Conservation (phyloP, 2,329 filamentous ascomycete species). For the Stachybotrys chartarum region DNA sequence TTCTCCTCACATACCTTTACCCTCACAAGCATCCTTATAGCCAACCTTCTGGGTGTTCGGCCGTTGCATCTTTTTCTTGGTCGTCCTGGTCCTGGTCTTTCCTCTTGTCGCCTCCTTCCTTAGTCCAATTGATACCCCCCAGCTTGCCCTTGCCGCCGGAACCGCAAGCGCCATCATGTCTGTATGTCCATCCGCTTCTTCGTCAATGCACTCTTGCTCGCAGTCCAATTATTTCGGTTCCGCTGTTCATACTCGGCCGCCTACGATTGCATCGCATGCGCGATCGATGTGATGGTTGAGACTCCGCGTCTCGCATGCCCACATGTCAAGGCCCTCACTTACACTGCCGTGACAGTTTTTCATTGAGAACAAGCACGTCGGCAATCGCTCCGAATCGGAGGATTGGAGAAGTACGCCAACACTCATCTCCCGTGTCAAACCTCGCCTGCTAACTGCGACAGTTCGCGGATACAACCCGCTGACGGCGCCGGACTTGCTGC, state of each 20-base stretch:
- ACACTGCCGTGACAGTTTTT: conserved; percentile 43
- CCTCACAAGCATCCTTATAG: not conserved
- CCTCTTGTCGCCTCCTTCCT: not conserved
- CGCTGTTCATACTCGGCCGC: no score
- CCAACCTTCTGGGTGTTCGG: not conserved
- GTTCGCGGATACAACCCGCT: conserved; percentile 89
- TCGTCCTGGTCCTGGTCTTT: not conserved
- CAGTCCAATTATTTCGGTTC: not conserved
- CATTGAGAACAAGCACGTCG: conserved; percentile 72
- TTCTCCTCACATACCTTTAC: no score
- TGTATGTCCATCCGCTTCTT: not conserved
- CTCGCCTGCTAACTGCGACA: conserved; percentile 26
- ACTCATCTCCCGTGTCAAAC: not conserved
- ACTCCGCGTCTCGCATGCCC: not conserved
- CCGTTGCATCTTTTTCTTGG: no score
- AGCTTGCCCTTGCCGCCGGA: not conserved
- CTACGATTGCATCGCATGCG: no score
- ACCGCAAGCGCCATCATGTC: not conserved
- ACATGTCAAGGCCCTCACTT: not conserved
- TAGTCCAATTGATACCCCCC: not conserved
- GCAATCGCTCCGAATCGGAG: conserved; percentile 66
- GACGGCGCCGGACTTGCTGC: conserved; percentile 87
- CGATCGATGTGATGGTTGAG: no score
- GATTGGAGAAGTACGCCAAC: conserved; percentile 70
- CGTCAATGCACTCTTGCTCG: not conserved